Percentiles rank a stretch among this genome's conserved stretches.
Evolutionary conservation across 495 filamentous ascomycete genomes (phyloP).

Genomic region (Lasiosphaeria ovina): DNA sequence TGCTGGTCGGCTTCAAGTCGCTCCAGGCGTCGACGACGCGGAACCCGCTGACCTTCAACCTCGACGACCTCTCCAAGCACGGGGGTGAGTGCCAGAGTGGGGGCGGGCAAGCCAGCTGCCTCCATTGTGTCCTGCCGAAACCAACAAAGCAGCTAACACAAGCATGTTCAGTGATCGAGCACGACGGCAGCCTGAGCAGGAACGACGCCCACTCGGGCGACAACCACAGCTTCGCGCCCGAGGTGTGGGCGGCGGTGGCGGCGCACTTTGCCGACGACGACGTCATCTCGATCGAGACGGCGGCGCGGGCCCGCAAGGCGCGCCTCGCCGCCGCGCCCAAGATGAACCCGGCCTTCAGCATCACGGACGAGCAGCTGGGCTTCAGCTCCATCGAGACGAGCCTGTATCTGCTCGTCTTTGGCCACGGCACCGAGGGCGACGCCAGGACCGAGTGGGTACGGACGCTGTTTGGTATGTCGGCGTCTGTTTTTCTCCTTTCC

Average conservation of each 20-base stretch:
- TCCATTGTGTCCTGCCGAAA: background rate
- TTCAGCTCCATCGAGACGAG: slow-evolving; percentile 29
- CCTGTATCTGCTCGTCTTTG: slow-evolving; percentile 32
- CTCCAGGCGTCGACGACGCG: slow-evolving; percentile 28
- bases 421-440: slow-evolving; percentile 19
- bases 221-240: slow-evolving; percentile 30
- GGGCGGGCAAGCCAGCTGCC: background rate
- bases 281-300: slow-evolving; percentile 25
- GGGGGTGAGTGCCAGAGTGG: slow-evolving; percentile 8
- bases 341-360: slow-evolving; percentile 27
- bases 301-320: slow-evolving; percentile 24
- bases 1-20: slow-evolving; percentile 25
- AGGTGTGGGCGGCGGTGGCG: slow-evolving; percentile 20
- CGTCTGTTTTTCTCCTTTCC: background rate
- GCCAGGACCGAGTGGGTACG: slow-evolving; percentile 28
- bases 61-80: slow-evolving; percentile 32
- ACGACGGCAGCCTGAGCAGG: slow-evolving; percentile 31
- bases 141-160: background rate
- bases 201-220: slow-evolving; percentile 27
- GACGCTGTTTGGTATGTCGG: slow-evolving; percentile 26
- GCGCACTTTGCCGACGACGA: slow-evolving; percentile 17
- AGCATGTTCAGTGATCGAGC: slow-evolving; percentile 28
- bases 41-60: slow-evolving; percentile 26
- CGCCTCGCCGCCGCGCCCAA: slow-evolving; percentile 18
- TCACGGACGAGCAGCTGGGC: slow-evolving; percentile 15